Percentiles rank a stretch among this genome's conserved stretches.
Evolutionary conservation across 2,329 filamentous ascomycete species (phyloP).

Genomic region (Fusarium ambrosium): DNA sequence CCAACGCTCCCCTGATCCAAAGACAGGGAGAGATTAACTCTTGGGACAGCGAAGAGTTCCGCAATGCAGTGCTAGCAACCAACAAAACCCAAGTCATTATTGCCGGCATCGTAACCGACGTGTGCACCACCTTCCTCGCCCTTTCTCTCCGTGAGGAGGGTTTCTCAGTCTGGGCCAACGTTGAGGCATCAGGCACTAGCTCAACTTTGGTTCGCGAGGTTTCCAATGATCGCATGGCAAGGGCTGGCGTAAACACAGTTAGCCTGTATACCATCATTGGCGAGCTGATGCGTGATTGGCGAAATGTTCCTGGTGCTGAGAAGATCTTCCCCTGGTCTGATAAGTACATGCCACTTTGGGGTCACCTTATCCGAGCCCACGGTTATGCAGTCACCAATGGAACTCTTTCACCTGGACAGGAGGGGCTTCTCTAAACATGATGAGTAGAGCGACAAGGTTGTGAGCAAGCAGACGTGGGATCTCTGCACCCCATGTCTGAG

Average conservation of each 20-base stretch:
- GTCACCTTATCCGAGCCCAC: constrained; percentile 65
- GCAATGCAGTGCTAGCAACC: constrained; percentile 47
- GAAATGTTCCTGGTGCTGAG: constrained; percentile 54
- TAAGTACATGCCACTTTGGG: constrained; percentile 66
- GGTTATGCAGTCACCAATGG: constrained; percentile 66
- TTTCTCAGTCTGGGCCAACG: constrained; percentile 72
- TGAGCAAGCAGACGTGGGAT: background rate
- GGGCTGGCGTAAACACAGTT: constrained; percentile 67
- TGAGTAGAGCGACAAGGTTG: background rate
- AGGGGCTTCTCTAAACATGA: background rate
- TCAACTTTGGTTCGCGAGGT: constrained; percentile 63
- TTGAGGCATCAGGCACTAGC: constrained; percentile 70
- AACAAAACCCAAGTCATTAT: constrained; percentile 72
- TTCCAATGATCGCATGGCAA: constrained; percentile 69
- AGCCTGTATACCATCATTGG: constrained; percentile 64
- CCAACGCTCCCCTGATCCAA: constrained; percentile 8
- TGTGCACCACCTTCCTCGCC: constrained; percentile 72
- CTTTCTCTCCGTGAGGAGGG: constrained; percentile 70
- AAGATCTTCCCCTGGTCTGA: constrained; percentile 67
- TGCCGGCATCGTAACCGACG: constrained; percentile 72
- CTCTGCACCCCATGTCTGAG: background rate
- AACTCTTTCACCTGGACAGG: constrained; percentile 63
- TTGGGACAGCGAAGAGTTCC: constrained; percentile 15
- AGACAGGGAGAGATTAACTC: constrained; percentile 15
- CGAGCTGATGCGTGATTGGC: constrained; percentile 71